Base-by-base conservation (phyloP, 2,329 filamentous ascomycete species). In the Chrysoporthe austroafricana region DNA sequence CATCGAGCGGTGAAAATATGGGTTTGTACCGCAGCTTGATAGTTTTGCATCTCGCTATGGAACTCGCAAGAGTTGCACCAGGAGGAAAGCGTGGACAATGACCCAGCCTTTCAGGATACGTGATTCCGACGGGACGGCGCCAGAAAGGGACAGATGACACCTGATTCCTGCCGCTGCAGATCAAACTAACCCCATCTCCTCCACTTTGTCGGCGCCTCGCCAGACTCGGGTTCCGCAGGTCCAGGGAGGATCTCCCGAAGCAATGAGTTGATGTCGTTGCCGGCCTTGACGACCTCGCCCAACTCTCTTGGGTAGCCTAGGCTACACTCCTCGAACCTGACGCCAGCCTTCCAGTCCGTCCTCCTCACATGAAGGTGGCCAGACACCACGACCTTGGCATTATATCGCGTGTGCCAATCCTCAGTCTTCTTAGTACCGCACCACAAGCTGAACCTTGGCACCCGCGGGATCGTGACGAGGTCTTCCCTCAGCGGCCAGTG, bases 401-500 rank as follows among this genome's bases (percentile, higher is more conserved):
- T 67, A 71, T 78, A 79, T 7, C 75, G 70, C 67, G 62, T 72
- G 70, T 78, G 77, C 78, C 78, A 80, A 69, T 77, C 75, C 50
- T 74, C 72, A 16, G 78, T 80, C 54, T 71, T 68, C 68, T 72
- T 76, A 6, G 76, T 79, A n/a, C 78, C 78, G 72, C 78, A 79
- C 78, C 78, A 80, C 26, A 79, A 71, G 43, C 73, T 76, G 72
- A 80, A 80, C n/a, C 78, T 72, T 43, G 78, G 78, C 59, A 77
- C 74, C 5, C 71, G 66, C 13, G 76, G 76, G 62, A 80, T 77
- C 59, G 67, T 73, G 1, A 80, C 73, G 36, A 80, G 73, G 65
- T 78, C 77, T 70, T 78, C 74, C 42, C 76, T 74, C 67, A 80
- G 72, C 52, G 77, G 78, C 78, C 78, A 80, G 71, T 80, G 78